A percentile compares a stretch with the other conserved stretches of the same genome.
Conservation (phyloP, 169 alveolate species). For the Prorocentrum cordatum region DNA sequence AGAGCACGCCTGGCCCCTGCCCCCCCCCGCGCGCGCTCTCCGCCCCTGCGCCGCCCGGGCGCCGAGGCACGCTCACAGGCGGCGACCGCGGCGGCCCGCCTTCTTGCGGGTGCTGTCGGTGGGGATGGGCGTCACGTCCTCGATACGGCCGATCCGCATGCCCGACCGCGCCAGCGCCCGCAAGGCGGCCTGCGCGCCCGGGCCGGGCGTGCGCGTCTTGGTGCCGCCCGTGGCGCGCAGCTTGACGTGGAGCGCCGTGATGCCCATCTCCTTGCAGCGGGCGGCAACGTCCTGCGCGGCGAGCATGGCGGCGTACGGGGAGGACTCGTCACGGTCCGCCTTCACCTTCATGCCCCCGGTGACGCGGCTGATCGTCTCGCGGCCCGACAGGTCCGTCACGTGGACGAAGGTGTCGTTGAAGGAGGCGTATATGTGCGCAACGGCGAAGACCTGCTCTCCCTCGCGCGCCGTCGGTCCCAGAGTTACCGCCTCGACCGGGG, state of each 20-base stretch:
- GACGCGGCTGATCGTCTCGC: conserved; percentile 98
- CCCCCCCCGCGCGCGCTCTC: too few species aligned
- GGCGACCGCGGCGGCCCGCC: conserved; percentile 99
- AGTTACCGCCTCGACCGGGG: too few species aligned
- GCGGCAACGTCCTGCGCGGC: conserved; percentile 99
- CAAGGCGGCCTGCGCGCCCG: conserved; percentile 99
- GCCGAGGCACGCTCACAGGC: conserved; percentile 80
- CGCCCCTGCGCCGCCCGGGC: too few species aligned
- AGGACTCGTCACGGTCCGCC: conserved; percentile 99
- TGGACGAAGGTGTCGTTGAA: conserved; percentile 99
- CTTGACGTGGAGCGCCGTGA: conserved; percentile 97
- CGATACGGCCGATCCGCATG: conserved; percentile 96
- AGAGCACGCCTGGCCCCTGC: too few species aligned
- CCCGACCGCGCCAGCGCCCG: conserved; percentile 98
- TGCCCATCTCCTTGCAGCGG: conserved; percentile 84
- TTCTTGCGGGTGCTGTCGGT: conserved; percentile 95
- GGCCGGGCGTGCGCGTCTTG: conserved; percentile 95
- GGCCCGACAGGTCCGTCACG: conserved; percentile 98
- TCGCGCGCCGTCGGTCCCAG: too few species aligned
- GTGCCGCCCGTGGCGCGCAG: conserved; percentile 98
- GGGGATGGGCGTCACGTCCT: conserved; percentile 96
- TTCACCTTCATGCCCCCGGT: conserved; percentile 99
- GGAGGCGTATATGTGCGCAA: conserved; percentile 98
- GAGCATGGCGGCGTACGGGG: conserved; percentile 99
- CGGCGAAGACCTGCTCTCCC: conserved; percentile 96